These are phyloP conservation scores for Chlorella sorokiniana DNA, from an alignment of 139 green algal species.

Conservation along the genomic window DNA sequence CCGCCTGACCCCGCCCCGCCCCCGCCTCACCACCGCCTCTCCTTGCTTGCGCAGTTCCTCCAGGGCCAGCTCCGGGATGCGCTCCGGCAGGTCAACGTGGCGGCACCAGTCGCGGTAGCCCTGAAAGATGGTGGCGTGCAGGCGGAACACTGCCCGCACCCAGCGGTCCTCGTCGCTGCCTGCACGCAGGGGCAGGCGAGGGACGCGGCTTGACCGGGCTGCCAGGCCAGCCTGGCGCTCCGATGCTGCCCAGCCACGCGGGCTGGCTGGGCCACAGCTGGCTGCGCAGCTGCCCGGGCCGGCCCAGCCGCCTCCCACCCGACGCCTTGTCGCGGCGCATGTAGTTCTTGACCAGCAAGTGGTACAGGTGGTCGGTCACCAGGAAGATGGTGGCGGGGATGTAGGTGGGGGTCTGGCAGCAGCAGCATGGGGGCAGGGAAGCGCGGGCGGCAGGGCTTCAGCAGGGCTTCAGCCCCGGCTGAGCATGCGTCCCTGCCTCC, in stretches of 20 bases:
- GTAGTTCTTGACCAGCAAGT: constrained; percentile 73
- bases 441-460: too few relatives aligned
- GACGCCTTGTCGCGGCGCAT: constrained; percentile 53
- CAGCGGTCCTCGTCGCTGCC: constrained; percentile 47
- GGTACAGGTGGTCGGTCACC: constrained; percentile 70
- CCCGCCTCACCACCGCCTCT: constrained; percentile 20
- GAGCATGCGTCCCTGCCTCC: not conserved
- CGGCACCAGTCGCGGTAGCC: constrained; percentile 53
- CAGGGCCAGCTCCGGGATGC: constrained; percentile 30
- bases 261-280: too few relatives aligned
- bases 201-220: constrained; percentile 17
- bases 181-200: not conserved
- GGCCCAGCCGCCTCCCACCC: constrained; percentile 3
- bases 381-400: constrained; percentile 71
- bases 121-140: constrained; percentile 72
- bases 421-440: not conserved
- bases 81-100: constrained; percentile 39
- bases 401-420: constrained; percentile 39
- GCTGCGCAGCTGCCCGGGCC: too few relatives aligned
- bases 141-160: constrained; percentile 51
- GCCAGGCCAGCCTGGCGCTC: constrained; percentile 9
- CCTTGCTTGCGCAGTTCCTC: constrained; percentile 5
- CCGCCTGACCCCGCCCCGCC: not conserved
- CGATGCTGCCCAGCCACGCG: not conserved
- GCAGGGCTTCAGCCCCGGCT: too few relatives aligned